Evolutionary conservation across 176 grass and related monocot species (phyloP), one percentile per base, ranked within the genome.

Genomic region (Carex cristatella): DNA sequence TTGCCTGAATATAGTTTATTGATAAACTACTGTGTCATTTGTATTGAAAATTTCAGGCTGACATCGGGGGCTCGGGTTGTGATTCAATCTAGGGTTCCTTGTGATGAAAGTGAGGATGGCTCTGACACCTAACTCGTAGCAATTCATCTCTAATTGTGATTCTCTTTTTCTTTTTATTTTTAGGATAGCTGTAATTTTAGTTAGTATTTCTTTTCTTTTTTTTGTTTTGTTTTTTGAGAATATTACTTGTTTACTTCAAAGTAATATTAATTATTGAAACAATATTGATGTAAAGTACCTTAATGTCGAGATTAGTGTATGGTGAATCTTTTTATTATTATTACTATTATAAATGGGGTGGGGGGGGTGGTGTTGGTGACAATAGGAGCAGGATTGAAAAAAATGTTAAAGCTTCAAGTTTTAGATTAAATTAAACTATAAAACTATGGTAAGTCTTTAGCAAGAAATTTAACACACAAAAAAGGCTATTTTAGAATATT

Each of bases 51-150:
- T 14, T 86, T 87, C 94, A 97, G 94, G 92, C 76, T 97, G 46
- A 87, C 90, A 9, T 97, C 94, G 13, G 94, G 94, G 84, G 94
- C 94, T 38, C 89, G 91, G 2, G 94, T 97, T 10, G 89, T 97
- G 31, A 97, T 97, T 72, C 94, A 90, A 81, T 94, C 84, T 75
- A 97, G 85, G 37, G 83, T 90, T 66, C 92, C 88, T 19, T 97
- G 82, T 79, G 86, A 83, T 38, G 88, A 91, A 16, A 63, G 67
- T 0, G 88, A 92, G 16, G 82, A 97, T 56, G 86, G 76, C 3
- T 86, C 51, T 16, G 74, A 56, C 74, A 57, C 23, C 74, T 78
- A 78, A 78, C 5, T 78, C 5, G n/a, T 56, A 78, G 57, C 48
- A 78, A 57, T 78, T 78, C 49, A 78, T 5, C 51, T 57, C 51